These are phyloP conservation scores for Decorospora gaudefroyi DNA, from an alignment of 2,329 filamentous ascomycete species.

Conservation along the genomic window DNA sequence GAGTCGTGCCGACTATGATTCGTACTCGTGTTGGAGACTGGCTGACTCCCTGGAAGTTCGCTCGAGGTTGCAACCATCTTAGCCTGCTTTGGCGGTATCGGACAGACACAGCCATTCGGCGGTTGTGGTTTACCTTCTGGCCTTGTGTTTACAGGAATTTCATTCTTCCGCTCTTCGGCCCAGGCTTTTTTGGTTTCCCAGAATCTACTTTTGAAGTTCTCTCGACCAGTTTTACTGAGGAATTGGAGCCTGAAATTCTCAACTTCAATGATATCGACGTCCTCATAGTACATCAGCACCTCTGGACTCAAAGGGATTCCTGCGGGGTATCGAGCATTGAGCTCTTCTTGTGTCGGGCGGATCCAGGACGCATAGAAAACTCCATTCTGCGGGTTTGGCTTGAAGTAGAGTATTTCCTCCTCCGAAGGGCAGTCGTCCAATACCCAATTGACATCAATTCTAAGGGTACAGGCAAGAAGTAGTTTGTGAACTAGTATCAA, in stretches of 20 bases:
- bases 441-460: constrained; percentile 13
- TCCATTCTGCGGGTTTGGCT: neutral
- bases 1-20: too few relatives aligned
- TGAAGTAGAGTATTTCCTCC: neutral
- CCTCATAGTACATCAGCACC: constrained; percentile 5
- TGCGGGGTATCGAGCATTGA: neutral
- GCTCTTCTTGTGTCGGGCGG: constrained; percentile 7
- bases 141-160: too few relatives aligned
- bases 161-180: too few relatives aligned
- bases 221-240: neutral
- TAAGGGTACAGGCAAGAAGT: constrained; percentile 8
- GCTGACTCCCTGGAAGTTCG: too few relatives aligned
- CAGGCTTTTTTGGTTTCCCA: constrained; percentile 7
- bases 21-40: too few relatives aligned
- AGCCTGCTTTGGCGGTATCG: too few relatives aligned
- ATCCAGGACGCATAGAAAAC: constrained; percentile 11
- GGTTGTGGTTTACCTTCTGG: too few relatives aligned
- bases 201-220: constrained; percentile 6
- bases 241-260: constrained; percentile 5
- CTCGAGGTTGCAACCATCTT: too few relatives aligned
- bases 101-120: too few relatives aligned
- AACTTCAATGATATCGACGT: constrained; percentile 2
- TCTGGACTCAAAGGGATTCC: constrained; percentile 7
- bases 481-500: too few relatives aligned
- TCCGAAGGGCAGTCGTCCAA: neutral